phyloP scores from a whole-genome alignment of 2,329 filamentous ascomycete species.

The Dothistroma septosporum region DNA sequence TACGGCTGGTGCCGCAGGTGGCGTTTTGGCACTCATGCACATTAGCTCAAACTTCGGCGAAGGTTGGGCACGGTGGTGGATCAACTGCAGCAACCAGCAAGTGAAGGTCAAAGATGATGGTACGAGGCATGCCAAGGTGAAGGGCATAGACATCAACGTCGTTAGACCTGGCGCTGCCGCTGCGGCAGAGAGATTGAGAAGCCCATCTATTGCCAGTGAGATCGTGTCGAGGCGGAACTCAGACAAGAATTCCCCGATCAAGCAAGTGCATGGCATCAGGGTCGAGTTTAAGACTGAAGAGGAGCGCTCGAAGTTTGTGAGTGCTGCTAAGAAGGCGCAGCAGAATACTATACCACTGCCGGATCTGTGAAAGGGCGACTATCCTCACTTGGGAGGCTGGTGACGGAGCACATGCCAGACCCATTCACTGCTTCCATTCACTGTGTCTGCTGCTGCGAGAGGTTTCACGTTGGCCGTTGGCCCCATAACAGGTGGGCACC shows the following conservation, averaged over 20 bases:
- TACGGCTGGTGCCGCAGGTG: constrained; percentile 35
- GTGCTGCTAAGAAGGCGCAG: constrained; percentile 38
- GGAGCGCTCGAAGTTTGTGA: constrained; percentile 41
- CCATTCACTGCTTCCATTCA: too few species aligned
- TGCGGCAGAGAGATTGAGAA: constrained; percentile 10
- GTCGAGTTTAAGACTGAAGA: constrained; percentile 44
- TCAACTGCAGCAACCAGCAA: constrained; percentile 38
- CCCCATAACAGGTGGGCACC: too few species aligned
- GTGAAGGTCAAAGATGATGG: constrained; percentile 42
- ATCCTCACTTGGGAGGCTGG: not conserved
- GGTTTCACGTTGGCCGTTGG: too few species aligned
- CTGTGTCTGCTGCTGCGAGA: too few species aligned
- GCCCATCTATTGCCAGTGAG: constrained; percentile 28
- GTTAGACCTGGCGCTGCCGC: constrained; percentile 27
- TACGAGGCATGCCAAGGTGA: constrained; percentile 39
- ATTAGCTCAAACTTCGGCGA: constrained; percentile 42
- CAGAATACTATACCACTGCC: constrained; percentile 38
- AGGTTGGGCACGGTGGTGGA: constrained; percentile 43
- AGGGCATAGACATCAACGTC: constrained; percentile 39
- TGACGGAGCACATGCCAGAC: too few species aligned
- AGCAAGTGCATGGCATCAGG: constrained; percentile 40
- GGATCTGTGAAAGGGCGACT: constrained; percentile 20
- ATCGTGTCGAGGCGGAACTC: constrained; percentile 10
- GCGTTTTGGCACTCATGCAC: constrained; percentile 44
- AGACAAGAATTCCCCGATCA: constrained; percentile 19